Evolutionary conservation across 2,329 filamentous ascomycete species (phyloP).

Genomic region (Lojkania enalia): DNA sequence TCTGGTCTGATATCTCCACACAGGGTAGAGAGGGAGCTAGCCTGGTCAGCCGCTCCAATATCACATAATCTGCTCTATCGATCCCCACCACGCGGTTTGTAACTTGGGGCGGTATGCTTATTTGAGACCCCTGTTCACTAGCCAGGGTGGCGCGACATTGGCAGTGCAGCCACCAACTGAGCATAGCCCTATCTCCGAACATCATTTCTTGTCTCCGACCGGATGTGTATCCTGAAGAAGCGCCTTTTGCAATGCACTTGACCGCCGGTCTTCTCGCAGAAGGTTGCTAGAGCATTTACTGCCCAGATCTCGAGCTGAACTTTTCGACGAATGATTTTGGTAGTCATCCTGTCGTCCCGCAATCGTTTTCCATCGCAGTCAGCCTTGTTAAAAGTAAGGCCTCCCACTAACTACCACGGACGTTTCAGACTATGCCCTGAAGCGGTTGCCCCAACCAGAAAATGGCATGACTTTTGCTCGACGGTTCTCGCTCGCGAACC

Average conservation of each 20-base stretch:
- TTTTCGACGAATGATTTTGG: background rate
- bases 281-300: background rate
- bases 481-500: constrained; percentile 18
- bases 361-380: constrained; percentile 17
- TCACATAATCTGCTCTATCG: constrained; percentile 1
- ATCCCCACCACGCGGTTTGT: constrained; percentile 6
- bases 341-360: background rate
- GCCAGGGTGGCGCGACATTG: constrained; percentile 10
- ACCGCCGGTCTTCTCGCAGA: background rate
- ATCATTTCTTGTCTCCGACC: constrained; percentile 6
- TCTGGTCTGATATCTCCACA: too few species aligned
- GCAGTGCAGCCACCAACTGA: constrained; percentile 13
- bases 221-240: background rate
- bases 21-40: too few species aligned
- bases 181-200: constrained; percentile 6
- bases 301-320: background rate
- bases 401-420: constrained; percentile 37
- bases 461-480: constrained; percentile 19
- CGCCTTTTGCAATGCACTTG: background rate
- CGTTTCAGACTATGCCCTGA: constrained; percentile 29
- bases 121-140: constrained; percentile 5
- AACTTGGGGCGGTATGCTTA: constrained; percentile 14
- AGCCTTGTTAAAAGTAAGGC: constrained; percentile 41
- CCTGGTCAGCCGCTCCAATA: background rate
- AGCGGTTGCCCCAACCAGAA: constrained; percentile 18